Base-by-base conservation (phyloP, 23 red algal species). In the Agarophyton chilense region DNA sequence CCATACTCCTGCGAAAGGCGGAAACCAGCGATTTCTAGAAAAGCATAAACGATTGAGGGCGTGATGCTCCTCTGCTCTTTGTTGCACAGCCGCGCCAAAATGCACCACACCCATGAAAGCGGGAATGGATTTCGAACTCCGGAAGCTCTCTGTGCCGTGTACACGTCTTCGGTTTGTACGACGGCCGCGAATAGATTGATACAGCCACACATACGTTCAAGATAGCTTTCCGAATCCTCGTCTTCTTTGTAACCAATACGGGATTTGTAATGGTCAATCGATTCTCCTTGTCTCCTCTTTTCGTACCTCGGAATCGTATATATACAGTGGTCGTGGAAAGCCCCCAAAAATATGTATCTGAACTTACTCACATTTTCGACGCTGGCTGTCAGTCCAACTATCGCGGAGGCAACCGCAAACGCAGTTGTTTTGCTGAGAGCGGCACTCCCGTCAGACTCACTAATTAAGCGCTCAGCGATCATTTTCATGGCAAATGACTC, bases 141-240 rank as follows among this genome's bases (percentile, higher is more conserved):
- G 40, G 56, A 42, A 22, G 26, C 28, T 19, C 31, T 32, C n/a
- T 50, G 34, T 4, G 35, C 36, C 22, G 45, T 26, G 38, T 64
- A 50, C 3, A 80, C 54, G 4, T 52, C 60, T 38, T 92, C 67
- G 45, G 95, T 97, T 50, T 97, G 95, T 28, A 92, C 17, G 26
- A 97, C 70, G 5, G 95, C 95, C 28, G 90, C 90, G 47, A 84
- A 90, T 18, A 93, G 60, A 42, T 82, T 46, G 18, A 97, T 33
- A 89, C 88, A 97, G n/a, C 90, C 95, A 50, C 86, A 86, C 58
- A 78, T 93, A 7, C 95, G 68, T 57, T 97, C 90, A 57, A 78
- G 34, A 80, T 91, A 97, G 21, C 70, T 49, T 40, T 97, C 95
- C 5, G 73, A 3, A 13, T 62, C 76, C 50, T 97, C 95, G 17